phyloP scores from a whole-genome alignment of 2,329 filamentous ascomycete genomes.

The Graphilbum fragrans region DNA sequence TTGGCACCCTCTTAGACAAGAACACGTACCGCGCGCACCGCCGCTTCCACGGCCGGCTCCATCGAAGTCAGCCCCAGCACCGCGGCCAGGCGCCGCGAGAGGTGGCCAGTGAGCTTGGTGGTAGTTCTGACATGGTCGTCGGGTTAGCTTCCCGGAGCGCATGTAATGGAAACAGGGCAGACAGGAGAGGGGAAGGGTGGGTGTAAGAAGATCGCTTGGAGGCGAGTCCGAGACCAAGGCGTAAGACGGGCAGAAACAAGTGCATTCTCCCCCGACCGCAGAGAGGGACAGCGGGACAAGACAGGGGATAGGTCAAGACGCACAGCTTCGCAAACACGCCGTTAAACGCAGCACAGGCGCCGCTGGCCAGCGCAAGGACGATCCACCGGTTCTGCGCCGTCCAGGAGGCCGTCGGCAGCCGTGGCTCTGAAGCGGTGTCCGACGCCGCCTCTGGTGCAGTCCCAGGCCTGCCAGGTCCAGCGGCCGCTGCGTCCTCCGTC shows the following conservation, averaged over 20 bases:
- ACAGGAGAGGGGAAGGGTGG: background rate
- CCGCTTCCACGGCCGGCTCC: constrained; percentile 32
- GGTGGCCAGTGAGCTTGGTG: constrained; percentile 37
- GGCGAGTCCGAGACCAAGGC: too few species aligned
- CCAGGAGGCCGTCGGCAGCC: constrained; percentile 9
- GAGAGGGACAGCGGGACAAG: background rate
- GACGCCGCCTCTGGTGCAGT: background rate
- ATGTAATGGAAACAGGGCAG: background rate
- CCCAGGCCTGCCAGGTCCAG: background rate
- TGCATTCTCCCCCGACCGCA: too few species aligned
- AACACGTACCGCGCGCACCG: constrained; percentile 35
- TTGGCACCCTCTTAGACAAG: too few species aligned
- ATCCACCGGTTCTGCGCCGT: constrained; percentile 42
- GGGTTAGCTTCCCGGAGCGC: too few species aligned
- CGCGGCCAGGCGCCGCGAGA: constrained; percentile 32
- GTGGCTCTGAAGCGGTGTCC: background rate
- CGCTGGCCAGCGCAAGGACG: constrained; percentile 58
- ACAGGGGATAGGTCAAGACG: constrained; percentile 17
- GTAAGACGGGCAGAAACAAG: too few species aligned
- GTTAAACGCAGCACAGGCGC: constrained; percentile 69
- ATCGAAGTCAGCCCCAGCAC: constrained; percentile 28
- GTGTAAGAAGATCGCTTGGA: too few species aligned
- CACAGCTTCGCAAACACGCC: constrained; percentile 76
- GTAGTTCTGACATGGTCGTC: constrained; percentile 31
- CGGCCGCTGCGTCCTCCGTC: too few species aligned